phyloP scores from a whole-genome alignment of 1,284 basidiomycete genomes.

The Austroboletus niveus region DNA sequence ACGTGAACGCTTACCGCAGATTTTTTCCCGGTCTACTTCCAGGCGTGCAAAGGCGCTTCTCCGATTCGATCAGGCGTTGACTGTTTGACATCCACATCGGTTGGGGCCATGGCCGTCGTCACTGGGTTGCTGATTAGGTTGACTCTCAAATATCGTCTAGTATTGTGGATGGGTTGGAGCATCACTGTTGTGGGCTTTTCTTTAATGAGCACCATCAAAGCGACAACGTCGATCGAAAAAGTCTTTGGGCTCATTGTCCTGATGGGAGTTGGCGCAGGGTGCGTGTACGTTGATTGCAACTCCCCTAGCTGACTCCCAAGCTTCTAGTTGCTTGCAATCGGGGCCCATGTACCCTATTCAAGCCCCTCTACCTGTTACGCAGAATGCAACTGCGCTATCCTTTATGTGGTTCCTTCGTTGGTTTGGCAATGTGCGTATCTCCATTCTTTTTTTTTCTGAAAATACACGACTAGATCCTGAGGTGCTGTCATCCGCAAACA shows the following conservation, averaged over 20 bases:
- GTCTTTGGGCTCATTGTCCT: neutral
- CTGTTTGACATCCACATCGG: neutral
- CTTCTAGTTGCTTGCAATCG: neutral
- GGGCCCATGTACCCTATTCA: constrained; percentile 27
- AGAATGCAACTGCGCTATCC: constrained; percentile 33
- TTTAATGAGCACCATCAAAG: constrained; percentile 3
- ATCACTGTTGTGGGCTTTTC: neutral
- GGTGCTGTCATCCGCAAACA: constrained; percentile 1
- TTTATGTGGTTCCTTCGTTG: constrained; percentile 34
- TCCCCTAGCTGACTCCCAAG: neutral
- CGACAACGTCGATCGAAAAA: constrained; percentile 4
- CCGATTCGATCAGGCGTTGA: constrained; percentile 8
- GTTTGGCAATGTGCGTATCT: constrained; percentile 17
- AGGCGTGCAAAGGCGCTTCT: neutral
- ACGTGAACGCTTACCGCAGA: neutral
- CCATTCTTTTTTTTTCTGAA: neutral
- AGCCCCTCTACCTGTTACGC: constrained; percentile 33
- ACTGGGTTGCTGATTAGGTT: constrained; percentile 6
- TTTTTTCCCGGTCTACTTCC: constrained; percentile 11
- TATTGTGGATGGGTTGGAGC: constrained; percentile 10
- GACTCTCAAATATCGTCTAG: constrained; percentile 3
- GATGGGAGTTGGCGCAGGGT: constrained; percentile 10
- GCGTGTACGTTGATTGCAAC: neutral
- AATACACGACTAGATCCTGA: too few relatives aligned
- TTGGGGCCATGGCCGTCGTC: neutral